Conservation (phyloP, 228 moss, liverwort and hornwort genomes). For the Sphagnum magellanicum region DNA sequence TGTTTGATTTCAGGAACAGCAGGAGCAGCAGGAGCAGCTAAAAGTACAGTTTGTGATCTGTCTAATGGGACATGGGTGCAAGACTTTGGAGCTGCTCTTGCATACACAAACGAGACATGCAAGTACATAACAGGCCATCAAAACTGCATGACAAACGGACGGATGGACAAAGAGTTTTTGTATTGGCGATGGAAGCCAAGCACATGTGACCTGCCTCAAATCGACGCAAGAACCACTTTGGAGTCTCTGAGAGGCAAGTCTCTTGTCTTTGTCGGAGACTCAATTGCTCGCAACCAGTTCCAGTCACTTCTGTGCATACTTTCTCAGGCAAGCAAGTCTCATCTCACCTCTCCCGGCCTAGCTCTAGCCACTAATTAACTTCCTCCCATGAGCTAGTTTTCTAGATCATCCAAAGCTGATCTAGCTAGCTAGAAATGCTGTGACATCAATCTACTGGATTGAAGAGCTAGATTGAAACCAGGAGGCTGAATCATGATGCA, state of each 20-base stretch:
- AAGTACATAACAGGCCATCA: slow-evolving; percentile 36
- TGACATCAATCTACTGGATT: too few species aligned
- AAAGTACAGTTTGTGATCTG: slow-evolving; percentile 31
- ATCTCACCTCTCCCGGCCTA: too few species aligned
- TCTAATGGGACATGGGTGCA: slow-evolving; percentile 68
- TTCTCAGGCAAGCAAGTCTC: slow-evolving; percentile 38
- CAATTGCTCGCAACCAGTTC: slow-evolving; percentile 75
- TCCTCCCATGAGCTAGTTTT: not conserved
- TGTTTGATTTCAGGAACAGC: slow-evolving; percentile 2
- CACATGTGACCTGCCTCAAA: slow-evolving; percentile 54
- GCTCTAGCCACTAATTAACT: not conserved
- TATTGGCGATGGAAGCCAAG: slow-evolving; percentile 82
- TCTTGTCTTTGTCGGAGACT: slow-evolving; percentile 71
- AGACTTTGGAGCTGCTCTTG: slow-evolving; percentile 30
- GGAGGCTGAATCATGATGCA: not conserved
- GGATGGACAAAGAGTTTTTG: slow-evolving; percentile 49
- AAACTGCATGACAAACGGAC: slow-evolving; percentile 69
- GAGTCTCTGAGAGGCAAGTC: slow-evolving; percentile 40
- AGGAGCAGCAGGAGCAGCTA: too few species aligned
- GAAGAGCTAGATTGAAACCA: not conserved
- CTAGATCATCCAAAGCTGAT: not conserved
- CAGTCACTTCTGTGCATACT: slow-evolving; percentile 76
- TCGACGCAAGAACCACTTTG: slow-evolving; percentile 43
- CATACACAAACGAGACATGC: slow-evolving; percentile 59
- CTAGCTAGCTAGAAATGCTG: too few species aligned